phyloP scores from a whole-genome alignment of 169 alveolate genomes.

The Plasmodium gonderi region DNA sequence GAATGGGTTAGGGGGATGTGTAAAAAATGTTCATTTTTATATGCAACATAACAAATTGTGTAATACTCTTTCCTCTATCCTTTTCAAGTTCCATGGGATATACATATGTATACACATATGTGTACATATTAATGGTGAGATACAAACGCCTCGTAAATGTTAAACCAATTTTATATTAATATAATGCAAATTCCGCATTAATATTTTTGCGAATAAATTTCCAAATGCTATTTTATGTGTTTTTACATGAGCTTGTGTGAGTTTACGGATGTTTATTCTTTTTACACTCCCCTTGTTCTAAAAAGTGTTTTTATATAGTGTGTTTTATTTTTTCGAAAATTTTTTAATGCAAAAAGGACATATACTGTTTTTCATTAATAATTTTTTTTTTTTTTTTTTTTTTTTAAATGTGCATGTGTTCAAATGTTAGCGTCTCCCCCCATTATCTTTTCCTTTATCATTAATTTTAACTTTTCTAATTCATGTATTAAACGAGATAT shows the following conservation, averaged over 20 bases:
- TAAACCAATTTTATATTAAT: not conserved
- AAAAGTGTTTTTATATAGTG: not conserved
- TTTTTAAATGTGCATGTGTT: not conserved
- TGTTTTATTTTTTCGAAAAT: not conserved
- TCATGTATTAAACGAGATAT: not conserved
- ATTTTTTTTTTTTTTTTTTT: not conserved
- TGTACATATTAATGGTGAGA: too few relatives aligned
- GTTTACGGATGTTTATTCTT: not conserved
- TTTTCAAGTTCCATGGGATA: not conserved
- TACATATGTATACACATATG: not conserved
- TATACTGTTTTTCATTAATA: too few relatives aligned
- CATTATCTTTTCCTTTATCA: not conserved
- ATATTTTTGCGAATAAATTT: not conserved
- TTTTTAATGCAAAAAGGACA: not conserved
- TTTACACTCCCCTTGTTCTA: not conserved
- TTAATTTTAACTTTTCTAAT: not conserved
- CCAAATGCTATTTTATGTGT: not conserved
- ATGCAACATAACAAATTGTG: not conserved
- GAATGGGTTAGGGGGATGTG: not conserved
- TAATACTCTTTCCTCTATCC: not conserved
- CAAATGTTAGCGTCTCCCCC: conserved; percentile 1
- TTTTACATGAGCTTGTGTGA: not conserved
- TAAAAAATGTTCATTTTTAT: not conserved
- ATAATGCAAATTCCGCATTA: not conserved
- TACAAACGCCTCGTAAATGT: not conserved